Conservation (phyloP, 75 land plant species). For the Pseudotsuga menziesii region DNA sequence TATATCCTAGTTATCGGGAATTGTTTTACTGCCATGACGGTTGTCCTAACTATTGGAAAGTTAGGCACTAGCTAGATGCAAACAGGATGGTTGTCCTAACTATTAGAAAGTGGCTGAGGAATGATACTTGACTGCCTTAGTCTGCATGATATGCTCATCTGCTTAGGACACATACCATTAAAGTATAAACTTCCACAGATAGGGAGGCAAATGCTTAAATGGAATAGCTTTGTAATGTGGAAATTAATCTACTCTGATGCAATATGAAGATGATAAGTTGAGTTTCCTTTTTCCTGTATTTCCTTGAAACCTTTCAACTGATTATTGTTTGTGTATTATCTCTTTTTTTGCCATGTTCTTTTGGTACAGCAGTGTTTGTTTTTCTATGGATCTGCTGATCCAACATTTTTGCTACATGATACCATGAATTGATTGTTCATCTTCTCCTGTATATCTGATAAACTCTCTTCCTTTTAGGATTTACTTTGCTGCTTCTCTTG, state of each 20-base stretch:
- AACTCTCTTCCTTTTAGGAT: conserved; percentile 6
- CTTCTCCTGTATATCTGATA: background rate
- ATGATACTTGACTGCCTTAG: too few species aligned
- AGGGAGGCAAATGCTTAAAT: too few species aligned
- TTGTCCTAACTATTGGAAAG: too few species aligned
- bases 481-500: background rate
- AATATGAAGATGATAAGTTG: background rate
- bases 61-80: too few species aligned
- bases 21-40: too few species aligned
- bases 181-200: too few species aligned
- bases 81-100: too few species aligned
- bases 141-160: too few species aligned
- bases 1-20: too few species aligned
- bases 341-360: background rate
- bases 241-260: background rate
- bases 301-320: too few species aligned
- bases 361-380: background rate
- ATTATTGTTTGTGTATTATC: background rate
- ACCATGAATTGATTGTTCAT: background rate
- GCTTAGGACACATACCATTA: too few species aligned
- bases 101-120: too few species aligned
- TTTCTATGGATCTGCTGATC: background rate
- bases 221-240: background rate
- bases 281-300: background rate
- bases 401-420: background rate